A percentile compares a stretch with the other conserved stretches of the same genome.
These are phyloP conservation scores for Cucumis hystrix DNA, from an alignment of 306 rosid species.

Conservation along the genomic window DNA sequence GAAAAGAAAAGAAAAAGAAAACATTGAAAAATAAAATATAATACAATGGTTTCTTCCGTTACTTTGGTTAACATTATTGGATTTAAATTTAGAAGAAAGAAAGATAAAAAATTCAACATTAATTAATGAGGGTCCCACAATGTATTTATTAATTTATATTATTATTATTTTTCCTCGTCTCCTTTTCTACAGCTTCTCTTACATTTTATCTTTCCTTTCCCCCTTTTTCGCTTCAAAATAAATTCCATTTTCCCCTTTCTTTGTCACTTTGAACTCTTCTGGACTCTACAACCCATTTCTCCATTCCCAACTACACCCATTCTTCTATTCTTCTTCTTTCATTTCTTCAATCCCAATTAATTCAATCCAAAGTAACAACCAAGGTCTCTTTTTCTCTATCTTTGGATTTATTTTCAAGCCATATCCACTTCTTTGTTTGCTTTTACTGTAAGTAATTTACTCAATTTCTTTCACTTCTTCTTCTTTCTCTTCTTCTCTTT, in stretches of 20 bases:
- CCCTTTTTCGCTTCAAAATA: neutral
- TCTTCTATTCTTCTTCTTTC: neutral
- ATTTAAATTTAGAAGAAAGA: neutral
- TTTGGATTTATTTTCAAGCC: constrained; percentile 25
- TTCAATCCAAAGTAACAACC: neutral
- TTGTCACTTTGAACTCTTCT: constrained; percentile 2
- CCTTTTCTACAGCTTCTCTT: neutral
- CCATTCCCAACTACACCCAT: neutral
- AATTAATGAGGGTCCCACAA: neutral
- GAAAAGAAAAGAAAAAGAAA: too few relatives aligned
- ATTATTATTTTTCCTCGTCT: neutral
- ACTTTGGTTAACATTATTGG: neutral
- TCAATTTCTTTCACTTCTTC: neutral
- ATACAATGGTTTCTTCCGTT: neutral
- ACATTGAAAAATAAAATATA: too few relatives aligned
- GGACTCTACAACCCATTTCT: neutral
- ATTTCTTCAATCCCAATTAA: neutral
- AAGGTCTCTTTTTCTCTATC: constrained; percentile 9
- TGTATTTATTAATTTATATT: neutral
- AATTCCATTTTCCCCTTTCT: neutral
- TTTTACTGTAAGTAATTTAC: constrained; percentile 48
- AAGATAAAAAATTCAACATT: neutral
- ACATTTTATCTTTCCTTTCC: neutral
- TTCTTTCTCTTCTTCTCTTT: neutral
- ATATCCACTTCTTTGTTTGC: constrained; percentile 41